These are phyloP conservation scores for Chloropicon primus DNA, from an alignment of 139 green algal species.

Conservation along the genomic window DNA sequence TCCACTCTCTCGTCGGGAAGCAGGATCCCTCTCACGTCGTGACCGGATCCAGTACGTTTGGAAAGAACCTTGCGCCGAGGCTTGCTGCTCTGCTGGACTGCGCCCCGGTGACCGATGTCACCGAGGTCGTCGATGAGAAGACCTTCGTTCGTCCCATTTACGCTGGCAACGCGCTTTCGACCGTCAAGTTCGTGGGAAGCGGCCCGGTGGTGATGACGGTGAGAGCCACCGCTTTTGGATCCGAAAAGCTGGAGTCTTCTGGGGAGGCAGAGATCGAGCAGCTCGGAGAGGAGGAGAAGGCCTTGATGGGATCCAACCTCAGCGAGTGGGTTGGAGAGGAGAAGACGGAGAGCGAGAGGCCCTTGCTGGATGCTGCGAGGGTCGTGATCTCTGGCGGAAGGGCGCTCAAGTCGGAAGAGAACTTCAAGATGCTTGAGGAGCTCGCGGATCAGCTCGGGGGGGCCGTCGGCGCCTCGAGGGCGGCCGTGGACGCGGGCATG, in stretches of 20 bases:
- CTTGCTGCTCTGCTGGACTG: slow-evolving; percentile 62
- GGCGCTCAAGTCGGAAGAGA: slow-evolving; percentile 68
- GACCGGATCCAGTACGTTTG: slow-evolving; percentile 49
- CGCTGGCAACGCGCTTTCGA: slow-evolving; percentile 76
- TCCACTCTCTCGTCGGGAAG: slow-evolving; percentile 28
- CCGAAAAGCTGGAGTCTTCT: neutral
- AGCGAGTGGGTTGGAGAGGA: slow-evolving; percentile 45
- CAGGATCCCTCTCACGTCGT: slow-evolving; percentile 45
- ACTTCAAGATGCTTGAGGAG: slow-evolving; percentile 65
- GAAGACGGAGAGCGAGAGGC: slow-evolving; percentile 32
- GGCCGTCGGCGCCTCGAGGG: slow-evolving; percentile 71
- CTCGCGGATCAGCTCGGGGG: slow-evolving; percentile 69
- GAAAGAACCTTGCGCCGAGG: slow-evolving; percentile 69
- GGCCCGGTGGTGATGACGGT: slow-evolving; percentile 52
- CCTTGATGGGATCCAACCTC: slow-evolving; percentile 11
- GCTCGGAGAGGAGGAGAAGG: slow-evolving; percentile 27
- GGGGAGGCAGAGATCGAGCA: slow-evolving; percentile 19
- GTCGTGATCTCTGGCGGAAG: slow-evolving; percentile 48
- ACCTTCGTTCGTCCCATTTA: slow-evolving; percentile 60
- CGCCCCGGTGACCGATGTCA: slow-evolving; percentile 65
- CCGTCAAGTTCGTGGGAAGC: slow-evolving; percentile 28
- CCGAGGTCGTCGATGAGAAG: slow-evolving; percentile 24
- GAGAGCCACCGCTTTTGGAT: slow-evolving; percentile 55
- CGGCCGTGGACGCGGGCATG: slow-evolving; percentile 79
- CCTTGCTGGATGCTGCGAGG: slow-evolving; percentile 55